phyloP scores from a whole-genome alignment of 352 stramenopile genomes.

The Phytopythium litorale region DNA sequence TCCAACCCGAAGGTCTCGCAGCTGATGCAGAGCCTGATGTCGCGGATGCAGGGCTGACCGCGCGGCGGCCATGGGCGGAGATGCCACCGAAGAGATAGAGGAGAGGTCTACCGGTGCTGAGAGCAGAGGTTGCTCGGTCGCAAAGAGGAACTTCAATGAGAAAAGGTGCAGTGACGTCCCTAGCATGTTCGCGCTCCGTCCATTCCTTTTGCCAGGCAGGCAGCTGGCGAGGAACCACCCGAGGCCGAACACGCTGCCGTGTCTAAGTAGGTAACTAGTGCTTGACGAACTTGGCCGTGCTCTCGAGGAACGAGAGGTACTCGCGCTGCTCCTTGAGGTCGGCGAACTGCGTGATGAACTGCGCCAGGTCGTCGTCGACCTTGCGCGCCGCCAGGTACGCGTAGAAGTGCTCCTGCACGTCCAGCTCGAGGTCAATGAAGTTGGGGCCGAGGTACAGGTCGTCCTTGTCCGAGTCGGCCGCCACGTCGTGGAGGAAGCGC shows the following conservation, averaged over 20 bases:
- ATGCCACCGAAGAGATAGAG: neutral
- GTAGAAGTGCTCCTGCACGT: constrained; percentile 83
- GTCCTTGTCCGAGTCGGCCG: constrained; percentile 53
- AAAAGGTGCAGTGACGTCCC: neutral
- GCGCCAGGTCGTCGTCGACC: constrained; percentile 80
- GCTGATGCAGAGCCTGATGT: constrained; percentile 74
- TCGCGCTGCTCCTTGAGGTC: constrained; percentile 86
- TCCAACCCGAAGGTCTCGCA: constrained; percentile 84
- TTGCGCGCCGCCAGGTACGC: constrained; percentile 69
- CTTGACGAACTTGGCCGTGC: constrained; percentile 64
- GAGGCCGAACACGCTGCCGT: neutral
- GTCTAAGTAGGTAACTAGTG: constrained; percentile 29
- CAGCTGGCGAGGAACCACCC: neutral
- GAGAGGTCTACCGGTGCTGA: neutral
- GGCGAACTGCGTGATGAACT: constrained; percentile 82
- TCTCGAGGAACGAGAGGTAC: constrained; percentile 78
- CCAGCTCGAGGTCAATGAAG: constrained; percentile 83
- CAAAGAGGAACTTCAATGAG: neutral
- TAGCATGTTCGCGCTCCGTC: neutral
- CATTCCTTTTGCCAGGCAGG: neutral
- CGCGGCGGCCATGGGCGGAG: neutral
- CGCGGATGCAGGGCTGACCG: constrained; percentile 47
- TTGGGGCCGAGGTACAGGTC: constrained; percentile 71
- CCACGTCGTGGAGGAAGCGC: constrained; percentile 58
- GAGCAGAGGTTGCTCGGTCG: neutral